Percentiles rank a stretch among this genome's conserved stretches.
Evolutionary conservation across 148 eudicot species (phyloP).

Genomic region (Cornus kousa): DNA sequence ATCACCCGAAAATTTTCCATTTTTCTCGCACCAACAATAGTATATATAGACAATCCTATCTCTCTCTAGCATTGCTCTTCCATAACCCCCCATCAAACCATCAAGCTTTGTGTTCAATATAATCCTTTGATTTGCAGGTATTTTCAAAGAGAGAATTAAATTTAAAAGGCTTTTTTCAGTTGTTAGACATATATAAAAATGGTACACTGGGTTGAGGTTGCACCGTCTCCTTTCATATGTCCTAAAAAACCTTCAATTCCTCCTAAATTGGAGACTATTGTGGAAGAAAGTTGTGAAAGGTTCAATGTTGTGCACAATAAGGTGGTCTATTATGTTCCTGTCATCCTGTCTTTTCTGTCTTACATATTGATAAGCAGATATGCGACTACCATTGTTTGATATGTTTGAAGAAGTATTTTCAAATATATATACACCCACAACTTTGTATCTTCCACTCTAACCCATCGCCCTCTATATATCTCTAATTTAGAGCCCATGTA

Average conservation of each 20-base stretch:
- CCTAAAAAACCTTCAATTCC: constrained; percentile 28
- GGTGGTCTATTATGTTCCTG: constrained; percentile 28
- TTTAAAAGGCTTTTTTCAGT: too few species aligned
- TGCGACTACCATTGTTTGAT: too few species aligned
- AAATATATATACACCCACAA: too few species aligned
- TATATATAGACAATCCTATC: background rate
- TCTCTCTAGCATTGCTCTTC: background rate
- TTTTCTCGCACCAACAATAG: background rate
- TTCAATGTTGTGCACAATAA: constrained; percentile 15
- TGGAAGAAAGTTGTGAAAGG: constrained; percentile 31
- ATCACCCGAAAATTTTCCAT: background rate
- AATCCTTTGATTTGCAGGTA: background rate
- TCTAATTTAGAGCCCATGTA: too few species aligned
- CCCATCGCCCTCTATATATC: too few species aligned
- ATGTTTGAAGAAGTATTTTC: too few species aligned
- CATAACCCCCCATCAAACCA: background rate
- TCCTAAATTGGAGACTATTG: constrained; percentile 38
- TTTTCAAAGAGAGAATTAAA: too few species aligned
- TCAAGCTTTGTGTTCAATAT: background rate
- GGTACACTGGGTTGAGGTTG: constrained; percentile 33
- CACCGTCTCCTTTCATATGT: constrained; percentile 32
- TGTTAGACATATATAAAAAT: too few species aligned
- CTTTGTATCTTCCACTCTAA: too few species aligned
- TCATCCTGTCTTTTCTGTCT: constrained; percentile 29
- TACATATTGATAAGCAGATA: constrained; percentile 6